Conservation (phyloP, 202 grass and related monocot species). For the Setaria viridis region DNA sequence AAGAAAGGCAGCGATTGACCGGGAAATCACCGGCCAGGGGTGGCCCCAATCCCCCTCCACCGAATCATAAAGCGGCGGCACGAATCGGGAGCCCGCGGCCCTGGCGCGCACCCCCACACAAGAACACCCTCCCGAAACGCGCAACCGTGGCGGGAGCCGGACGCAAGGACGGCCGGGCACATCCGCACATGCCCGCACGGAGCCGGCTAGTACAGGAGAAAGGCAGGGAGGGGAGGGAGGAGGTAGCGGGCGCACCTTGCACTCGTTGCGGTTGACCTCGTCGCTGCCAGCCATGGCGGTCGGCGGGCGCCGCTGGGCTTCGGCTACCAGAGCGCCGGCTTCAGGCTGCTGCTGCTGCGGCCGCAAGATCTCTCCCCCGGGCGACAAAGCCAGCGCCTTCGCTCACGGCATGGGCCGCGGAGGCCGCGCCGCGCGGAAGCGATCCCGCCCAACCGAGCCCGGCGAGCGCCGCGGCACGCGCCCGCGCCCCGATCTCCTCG, state of each 20-base stretch:
- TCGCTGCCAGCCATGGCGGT: constrained; percentile 93
- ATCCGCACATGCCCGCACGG: constrained; percentile 7
- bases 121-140: not conserved
- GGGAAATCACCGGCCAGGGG: constrained; percentile 62
- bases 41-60: constrained; percentile 52
- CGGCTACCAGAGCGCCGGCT: not conserved
- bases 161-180: constrained; percentile 9
- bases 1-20: constrained; percentile 64
- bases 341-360: not conserved
- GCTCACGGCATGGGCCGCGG: constrained; percentile 35
- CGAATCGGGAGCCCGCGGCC: constrained; percentile 37
- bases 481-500: constrained; percentile 37
- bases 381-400: constrained; percentile 33
- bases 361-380: constrained; percentile 20
- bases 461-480: not conserved
- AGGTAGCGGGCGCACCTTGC: constrained; percentile 56
- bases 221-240: not conserved
- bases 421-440: constrained; percentile 13
- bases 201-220: not conserved
- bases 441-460: constrained; percentile 35
- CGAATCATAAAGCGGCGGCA: constrained; percentile 51
- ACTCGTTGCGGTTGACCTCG: constrained; percentile 98
- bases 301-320: not conserved
- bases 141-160: not conserved
- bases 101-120: not conserved